Evolutionary conservation across 768 basidiomycete genomes (phyloP), one percentile per base, ranked within the genome.

Genomic region (Pleurotus giganteus): DNA sequence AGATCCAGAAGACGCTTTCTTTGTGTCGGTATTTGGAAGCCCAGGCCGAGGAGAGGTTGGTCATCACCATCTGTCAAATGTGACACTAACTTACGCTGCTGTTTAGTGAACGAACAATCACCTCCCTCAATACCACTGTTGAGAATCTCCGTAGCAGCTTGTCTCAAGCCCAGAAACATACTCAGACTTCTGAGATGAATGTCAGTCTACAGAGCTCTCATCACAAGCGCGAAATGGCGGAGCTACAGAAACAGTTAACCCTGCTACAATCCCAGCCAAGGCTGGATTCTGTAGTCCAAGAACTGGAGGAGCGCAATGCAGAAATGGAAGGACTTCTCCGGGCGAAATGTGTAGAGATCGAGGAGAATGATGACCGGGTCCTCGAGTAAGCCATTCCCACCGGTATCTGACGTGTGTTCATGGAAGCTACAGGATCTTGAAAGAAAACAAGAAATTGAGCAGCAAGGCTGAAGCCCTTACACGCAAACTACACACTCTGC

Each of bases 361-460:
- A 92, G 64, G 88, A 87, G 61, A 89, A 92, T 54, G 90, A 93
- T 61, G 91, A 93, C 63, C 82, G 82, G 31, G 82, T 84, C 49
- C 81, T 92, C 57, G 87, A 86, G 90, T 92, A 69, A 60, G 86
- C 75, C n/a, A n/a, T n/a, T n/a, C n/a, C 27, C 27, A 54, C n/a
- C 13, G 15, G 54, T 47, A 36, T 46, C 47, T 46, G 60, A 24
- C 50, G 39, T 31, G 34, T 29, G 23, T 59, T 50, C 58, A 54
- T 13, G 58, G n/a, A 42, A 32, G 29, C 28, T 50, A 19, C 61
- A 92, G 90, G 60, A 81, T 89, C 66, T 66, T 89, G 58, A 91
- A 90, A 68, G 84, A 86, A 59, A 91, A 89, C 71, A 91, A 90
- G 74, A 90, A 87, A 61, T 74, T 92, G 23, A 72, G 72, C 2